Percentiles rank a stretch among this genome's conserved stretches.
Evolutionary conservation across 768 basidiomycete genomes (phyloP).

Genomic region (Tricholoma flavovirens): DNA sequence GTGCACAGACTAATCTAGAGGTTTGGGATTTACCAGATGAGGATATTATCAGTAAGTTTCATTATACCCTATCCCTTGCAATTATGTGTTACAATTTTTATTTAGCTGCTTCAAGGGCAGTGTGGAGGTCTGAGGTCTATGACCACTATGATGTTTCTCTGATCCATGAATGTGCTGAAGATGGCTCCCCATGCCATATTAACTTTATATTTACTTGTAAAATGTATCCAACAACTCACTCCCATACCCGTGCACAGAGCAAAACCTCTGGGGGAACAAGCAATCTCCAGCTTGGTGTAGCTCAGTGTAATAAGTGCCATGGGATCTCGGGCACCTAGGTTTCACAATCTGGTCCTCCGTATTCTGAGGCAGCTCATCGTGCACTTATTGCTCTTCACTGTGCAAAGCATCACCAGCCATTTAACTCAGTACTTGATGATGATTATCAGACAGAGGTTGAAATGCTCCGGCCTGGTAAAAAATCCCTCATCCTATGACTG

Average conservation of each 20-base stretch:
- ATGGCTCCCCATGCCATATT: constrained; percentile 8
- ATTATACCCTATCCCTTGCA: background rate
- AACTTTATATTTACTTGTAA: constrained; percentile 6
- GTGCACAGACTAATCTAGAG: too few species aligned
- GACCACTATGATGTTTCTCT: constrained; percentile 17
- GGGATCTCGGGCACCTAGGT: background rate
- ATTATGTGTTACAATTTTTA: background rate
- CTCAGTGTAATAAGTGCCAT: constrained; percentile 7
- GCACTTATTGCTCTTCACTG: constrained; percentile 21
- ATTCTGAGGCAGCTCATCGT: constrained; percentile 14
- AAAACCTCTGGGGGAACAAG: constrained; percentile 20
- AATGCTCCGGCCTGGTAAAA: constrained; percentile 24
- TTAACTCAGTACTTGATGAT: constrained; percentile 24
- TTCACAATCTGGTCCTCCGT: constrained; percentile 3
- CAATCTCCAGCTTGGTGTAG: constrained; percentile 13
- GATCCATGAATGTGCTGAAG: background rate
- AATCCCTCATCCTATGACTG: constrained; percentile 14
- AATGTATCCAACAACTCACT: constrained; percentile 6
- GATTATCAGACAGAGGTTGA: constrained; percentile 22
- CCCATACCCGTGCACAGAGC: constrained; percentile 1
- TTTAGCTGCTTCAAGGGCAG: background rate
- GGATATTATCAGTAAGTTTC: background rate
- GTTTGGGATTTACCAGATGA: too few species aligned
- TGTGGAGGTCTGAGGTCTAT: constrained; percentile 11
- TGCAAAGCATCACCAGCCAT: constrained; percentile 18